Conservation (phyloP, 306 rosid genomes). For the Albizia julibrissin region DNA sequence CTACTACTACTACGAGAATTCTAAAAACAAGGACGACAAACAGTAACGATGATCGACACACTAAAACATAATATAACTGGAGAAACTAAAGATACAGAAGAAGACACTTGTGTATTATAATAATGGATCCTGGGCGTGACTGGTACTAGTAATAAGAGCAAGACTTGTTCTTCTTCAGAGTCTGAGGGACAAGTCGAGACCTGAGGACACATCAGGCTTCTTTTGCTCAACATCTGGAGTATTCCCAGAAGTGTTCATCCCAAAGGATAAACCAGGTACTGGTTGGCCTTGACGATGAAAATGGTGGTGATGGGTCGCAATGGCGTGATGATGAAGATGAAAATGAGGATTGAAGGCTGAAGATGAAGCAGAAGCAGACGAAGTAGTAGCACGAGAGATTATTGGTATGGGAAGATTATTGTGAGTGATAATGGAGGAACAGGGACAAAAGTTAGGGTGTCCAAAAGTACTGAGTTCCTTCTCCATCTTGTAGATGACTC, state of each 20-base stretch:
- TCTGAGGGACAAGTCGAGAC: background rate
- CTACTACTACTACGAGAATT: background rate
- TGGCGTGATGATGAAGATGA: background rate
- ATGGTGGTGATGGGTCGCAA: background rate
- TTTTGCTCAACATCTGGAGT: background rate
- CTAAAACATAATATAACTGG: background rate
- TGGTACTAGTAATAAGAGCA: background rate
- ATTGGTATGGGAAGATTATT: background rate
- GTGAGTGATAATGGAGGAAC: background rate
- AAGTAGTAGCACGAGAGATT: background rate
- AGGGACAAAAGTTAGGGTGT: background rate
- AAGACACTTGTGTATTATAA: background rate
- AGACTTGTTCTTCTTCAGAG: background rate
- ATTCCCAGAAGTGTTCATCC: background rate
- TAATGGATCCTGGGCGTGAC: background rate
- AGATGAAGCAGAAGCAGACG: background rate
- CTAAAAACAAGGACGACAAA: background rate
- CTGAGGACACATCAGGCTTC: background rate
- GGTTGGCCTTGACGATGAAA: background rate
- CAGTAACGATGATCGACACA: background rate
- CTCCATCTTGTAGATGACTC: background rate
- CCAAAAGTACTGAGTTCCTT: background rate
- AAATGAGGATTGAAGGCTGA: background rate
- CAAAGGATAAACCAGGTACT: background rate
- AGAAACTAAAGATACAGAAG: background rate